A percentile compares a stretch with the other conserved stretches of the same genome.
Conservation (phyloP, 768 basidiomycete species). For the Pisolithus albus region DNA sequence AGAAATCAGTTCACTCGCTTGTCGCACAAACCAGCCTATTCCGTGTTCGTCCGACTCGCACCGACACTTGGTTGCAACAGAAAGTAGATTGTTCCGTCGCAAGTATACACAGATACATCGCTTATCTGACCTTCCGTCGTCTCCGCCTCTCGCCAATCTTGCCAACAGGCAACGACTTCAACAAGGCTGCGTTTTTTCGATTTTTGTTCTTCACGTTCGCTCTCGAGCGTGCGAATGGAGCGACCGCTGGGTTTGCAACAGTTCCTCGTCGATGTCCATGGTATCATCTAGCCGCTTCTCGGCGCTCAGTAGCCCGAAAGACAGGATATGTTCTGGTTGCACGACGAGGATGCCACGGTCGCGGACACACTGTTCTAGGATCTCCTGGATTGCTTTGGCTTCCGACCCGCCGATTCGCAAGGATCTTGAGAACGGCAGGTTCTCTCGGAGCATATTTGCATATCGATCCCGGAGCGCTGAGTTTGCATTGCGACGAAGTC, state of each 20-base stretch:
- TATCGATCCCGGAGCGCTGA: slow-evolving; percentile 10
- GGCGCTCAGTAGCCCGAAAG: slow-evolving; percentile 41
- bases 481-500: neutral
- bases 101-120: slow-evolving; percentile 12
- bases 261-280: slow-evolving; percentile 1
- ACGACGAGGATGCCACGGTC: slow-evolving; percentile 38
- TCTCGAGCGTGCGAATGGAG: slow-evolving; percentile 21
- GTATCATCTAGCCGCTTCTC: slow-evolving; percentile 25
- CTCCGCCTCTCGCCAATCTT: slow-evolving; percentile 41
- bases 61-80: no score
- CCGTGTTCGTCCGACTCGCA: slow-evolving; percentile 9
- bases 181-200: slow-evolving; percentile 53
- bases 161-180: slow-evolving; percentile 51
- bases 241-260: slow-evolving; percentile 25
- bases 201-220: slow-evolving; percentile 88
- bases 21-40: neutral
- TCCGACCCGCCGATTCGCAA: slow-evolving; percentile 15
- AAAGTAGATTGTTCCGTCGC: no score
- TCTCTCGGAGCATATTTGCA: slow-evolving; percentile 5
- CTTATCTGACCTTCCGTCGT: slow-evolving; percentile 14
- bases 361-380: slow-evolving; percentile 35
- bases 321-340: slow-evolving; percentile 51
- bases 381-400: slow-evolving; percentile 16
- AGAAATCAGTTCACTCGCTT: no score
- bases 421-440: slow-evolving; percentile 44